phyloP scores from a whole-genome alignment of 2,329 filamentous ascomycete genomes.

The Diaporthe vaccinii region DNA sequence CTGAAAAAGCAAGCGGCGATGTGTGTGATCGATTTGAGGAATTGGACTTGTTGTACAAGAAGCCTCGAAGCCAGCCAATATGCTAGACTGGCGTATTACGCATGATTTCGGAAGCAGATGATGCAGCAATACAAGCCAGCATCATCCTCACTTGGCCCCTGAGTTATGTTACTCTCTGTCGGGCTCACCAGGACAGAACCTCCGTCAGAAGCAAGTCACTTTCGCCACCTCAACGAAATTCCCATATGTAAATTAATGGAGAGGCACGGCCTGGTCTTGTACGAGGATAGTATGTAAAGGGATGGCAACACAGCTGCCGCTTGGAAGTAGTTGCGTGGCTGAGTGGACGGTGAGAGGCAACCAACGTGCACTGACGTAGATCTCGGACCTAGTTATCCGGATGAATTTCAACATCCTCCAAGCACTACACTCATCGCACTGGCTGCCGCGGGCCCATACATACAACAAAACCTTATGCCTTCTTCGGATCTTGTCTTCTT shows the following conservation, averaged over 20 bases:
- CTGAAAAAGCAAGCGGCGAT: not conserved
- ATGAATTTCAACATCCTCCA: not conserved
- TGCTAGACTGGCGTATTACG: not conserved
- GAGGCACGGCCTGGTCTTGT: not conserved
- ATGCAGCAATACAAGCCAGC: not conserved
- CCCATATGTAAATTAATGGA: not conserved
- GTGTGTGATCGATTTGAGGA: not conserved
- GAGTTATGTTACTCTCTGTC: not conserved
- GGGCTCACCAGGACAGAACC: not conserved
- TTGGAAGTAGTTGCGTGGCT: not conserved
- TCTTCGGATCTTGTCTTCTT: not conserved
- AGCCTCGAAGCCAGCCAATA: not conserved
- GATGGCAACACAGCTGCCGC: slow-evolving; percentile 1
- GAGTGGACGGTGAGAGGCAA: not conserved
- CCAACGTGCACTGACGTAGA: not conserved
- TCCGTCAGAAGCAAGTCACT: not conserved
- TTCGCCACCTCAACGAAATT: not conserved
- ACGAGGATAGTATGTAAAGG: not conserved
- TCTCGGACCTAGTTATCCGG: not conserved
- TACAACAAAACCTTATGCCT: not conserved
- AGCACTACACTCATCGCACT: not conserved
- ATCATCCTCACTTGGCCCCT: not conserved
- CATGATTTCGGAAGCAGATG: not conserved
- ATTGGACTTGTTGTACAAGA: not conserved
- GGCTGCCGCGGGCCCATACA: not conserved